phyloP scores from a whole-genome alignment of 2,329 filamentous ascomycete genomes.

The Colletotrichum tropicicola region DNA sequence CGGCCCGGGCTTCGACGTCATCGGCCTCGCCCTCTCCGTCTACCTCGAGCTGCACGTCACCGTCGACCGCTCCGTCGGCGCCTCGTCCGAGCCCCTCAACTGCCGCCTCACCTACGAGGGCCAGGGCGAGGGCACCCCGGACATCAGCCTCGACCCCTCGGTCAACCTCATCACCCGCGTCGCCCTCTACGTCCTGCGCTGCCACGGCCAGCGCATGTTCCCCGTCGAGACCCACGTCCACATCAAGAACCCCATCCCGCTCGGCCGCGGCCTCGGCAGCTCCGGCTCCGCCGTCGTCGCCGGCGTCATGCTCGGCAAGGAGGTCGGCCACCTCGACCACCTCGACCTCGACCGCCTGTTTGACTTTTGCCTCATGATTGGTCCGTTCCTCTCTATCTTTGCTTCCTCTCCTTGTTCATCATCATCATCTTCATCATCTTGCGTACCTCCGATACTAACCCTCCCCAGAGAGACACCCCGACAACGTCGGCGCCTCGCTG shows the following conservation, averaged over 20 bases:
- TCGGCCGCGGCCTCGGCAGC: conserved; percentile 92
- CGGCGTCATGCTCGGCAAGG: conserved; percentile 91
- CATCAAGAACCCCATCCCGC: conserved; percentile 93
- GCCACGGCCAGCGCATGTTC: conserved; percentile 87
- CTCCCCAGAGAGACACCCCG: conserved; percentile 78
- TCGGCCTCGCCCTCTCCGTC: conserved; percentile 91
- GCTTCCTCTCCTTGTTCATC: too few relatives aligned
- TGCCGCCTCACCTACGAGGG: conserved; percentile 93
- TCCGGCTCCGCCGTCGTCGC: conserved; percentile 96
- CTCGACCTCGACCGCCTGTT: conserved; percentile 80
- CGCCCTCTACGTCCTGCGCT: conserved; percentile 92
- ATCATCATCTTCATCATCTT: too few relatives aligned
- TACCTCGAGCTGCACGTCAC: conserved; percentile 91
- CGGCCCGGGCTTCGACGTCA: conserved; percentile 96
- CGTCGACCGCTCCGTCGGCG: conserved; percentile 66
- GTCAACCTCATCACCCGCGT: conserved; percentile 94
- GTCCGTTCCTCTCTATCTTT: conserved; percentile 49
- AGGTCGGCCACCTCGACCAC: conserved; percentile 79
- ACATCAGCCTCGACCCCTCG: conserved; percentile 85
- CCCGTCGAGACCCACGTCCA: conserved; percentile 89
- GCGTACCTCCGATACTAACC: not conserved
- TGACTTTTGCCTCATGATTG: conserved; percentile 98
- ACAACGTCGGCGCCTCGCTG: conserved; percentile 93
- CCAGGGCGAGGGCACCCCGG: conserved; percentile 72
- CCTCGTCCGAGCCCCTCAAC: conserved; percentile 75